A percentile compares a stretch with the other conserved stretches of the same genome.
Evolutionary conservation across 306 rosid species (phyloP).

Genomic region (Prinsepia uniflora): DNA sequence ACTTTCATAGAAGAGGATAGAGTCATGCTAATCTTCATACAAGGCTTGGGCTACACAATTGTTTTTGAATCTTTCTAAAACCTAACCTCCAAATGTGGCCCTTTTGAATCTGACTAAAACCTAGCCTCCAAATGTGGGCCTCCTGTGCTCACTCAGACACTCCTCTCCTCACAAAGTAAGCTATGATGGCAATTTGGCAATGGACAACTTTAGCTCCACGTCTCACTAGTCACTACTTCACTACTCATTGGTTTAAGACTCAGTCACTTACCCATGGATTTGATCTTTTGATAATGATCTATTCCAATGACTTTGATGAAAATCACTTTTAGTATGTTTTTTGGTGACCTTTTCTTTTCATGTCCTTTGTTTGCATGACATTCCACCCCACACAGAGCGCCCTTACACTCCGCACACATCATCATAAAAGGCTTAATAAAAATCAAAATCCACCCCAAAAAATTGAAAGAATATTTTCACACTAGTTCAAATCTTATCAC

Average conservation of each 20-base stretch:
- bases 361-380: constrained; percentile 10
- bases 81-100: no score
- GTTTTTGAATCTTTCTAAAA: no score
- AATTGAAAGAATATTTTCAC: no score
- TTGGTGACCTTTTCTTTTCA: constrained; percentile 17
- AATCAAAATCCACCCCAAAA: not conserved
- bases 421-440: not conserved
- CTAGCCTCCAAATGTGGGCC: no score
- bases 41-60: not conserved
- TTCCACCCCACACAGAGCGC: constrained; percentile 5
- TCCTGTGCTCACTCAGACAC: no score
- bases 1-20: not conserved
- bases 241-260: no score
- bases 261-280: not conserved
- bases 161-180: no score
- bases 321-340: not conserved
- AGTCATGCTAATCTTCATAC: not conserved
- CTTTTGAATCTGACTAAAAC: no score
- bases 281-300: not conserved
- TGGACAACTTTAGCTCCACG: not conserved
- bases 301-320: not conserved
- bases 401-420: not conserved
- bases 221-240: no score
- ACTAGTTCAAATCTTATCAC: no score
- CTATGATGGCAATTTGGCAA: no score